phyloP scores from a whole-genome alignment of 208 protist species.

The Pavlovales sp. region DNA sequence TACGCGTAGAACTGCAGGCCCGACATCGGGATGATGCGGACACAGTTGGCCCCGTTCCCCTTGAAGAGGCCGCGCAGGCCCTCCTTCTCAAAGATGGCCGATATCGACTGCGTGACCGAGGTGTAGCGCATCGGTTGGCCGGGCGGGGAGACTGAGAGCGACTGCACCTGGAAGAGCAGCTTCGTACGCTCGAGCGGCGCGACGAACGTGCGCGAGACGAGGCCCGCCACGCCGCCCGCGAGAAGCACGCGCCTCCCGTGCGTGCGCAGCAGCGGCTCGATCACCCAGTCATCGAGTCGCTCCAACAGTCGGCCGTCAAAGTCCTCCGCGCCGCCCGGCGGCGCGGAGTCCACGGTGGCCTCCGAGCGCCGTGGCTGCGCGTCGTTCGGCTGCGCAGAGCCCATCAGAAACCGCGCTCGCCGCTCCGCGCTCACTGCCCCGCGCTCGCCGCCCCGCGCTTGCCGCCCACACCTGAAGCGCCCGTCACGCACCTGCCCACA shows the following conservation, averaged over 20 bases:
- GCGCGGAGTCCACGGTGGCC: no score
- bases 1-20: not conserved
- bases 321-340: no score
- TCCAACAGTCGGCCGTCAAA: no score
- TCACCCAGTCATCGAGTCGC: not conserved
- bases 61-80: conserved; percentile 13
- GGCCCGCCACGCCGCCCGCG: conserved; percentile 8
- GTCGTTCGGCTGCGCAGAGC: no score
- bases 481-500: no score
- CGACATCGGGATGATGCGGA: not conserved
- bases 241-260: not conserved
- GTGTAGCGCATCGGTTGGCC: not conserved
- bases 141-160: not conserved
- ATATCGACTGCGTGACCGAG: not conserved
- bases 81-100: not conserved
- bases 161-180: not conserved
- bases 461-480: no score
- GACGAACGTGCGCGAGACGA: conserved; percentile 6
- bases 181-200: conserved; percentile 28
- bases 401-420: no score
- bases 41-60: conserved; percentile 28
- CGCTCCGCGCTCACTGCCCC: no score
- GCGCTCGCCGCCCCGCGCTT: no score
- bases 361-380: no score
- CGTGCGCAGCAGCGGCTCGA: not conserved